phyloP scores from a whole-genome alignment of 2,329 filamentous ascomycete species.

The Fusarium udum region DNA sequence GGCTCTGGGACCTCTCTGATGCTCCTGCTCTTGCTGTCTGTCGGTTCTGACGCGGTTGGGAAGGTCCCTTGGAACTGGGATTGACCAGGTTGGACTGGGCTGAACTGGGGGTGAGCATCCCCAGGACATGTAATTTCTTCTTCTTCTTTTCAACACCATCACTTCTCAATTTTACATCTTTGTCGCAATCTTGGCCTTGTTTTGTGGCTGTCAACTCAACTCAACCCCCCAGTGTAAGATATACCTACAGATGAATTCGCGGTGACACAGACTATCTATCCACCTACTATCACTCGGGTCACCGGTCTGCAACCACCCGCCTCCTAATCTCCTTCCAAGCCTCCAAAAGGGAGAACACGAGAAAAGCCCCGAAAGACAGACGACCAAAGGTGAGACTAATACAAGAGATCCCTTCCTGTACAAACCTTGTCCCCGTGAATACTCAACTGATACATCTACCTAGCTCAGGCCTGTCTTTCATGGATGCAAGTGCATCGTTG shows the following conservation, averaged over 20 bases:
- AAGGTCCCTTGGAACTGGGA: not conserved
- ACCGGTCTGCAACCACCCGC: slow-evolving; percentile 16
- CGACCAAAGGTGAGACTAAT: slow-evolving; percentile 16
- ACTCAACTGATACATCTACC: slow-evolving; percentile 1
- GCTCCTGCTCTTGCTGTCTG: not conserved
- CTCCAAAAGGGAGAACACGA: slow-evolving; percentile 2
- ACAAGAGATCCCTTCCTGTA: not conserved
- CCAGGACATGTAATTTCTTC: slow-evolving; percentile 13
- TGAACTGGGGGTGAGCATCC: slow-evolving; percentile 8
- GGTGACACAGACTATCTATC: slow-evolving; percentile 12
- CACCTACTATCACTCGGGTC: not conserved
- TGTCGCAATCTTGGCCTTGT: not conserved
- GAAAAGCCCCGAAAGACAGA: slow-evolving; percentile 27
- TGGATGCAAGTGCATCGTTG: slow-evolving; percentile 39
- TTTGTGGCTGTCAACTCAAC: not conserved
- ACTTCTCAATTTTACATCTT: slow-evolving; percentile 16
- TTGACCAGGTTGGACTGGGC: not conserved
- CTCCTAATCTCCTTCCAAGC: slow-evolving; percentile 4
- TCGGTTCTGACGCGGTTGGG: not conserved
- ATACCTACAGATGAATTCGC: not conserved
- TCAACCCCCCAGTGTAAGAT: not conserved
- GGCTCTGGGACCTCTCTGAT: slow-evolving; percentile 16
- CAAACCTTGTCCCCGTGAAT: not conserved
- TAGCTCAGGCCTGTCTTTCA: slow-evolving; percentile 37
- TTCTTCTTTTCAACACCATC: slow-evolving; percentile 6